Percentiles rank a stretch among this genome's conserved stretches.
phyloP scores from a whole-genome alignment of 352 stramenopile species.

The Paralagenidium karlingii region DNA sequence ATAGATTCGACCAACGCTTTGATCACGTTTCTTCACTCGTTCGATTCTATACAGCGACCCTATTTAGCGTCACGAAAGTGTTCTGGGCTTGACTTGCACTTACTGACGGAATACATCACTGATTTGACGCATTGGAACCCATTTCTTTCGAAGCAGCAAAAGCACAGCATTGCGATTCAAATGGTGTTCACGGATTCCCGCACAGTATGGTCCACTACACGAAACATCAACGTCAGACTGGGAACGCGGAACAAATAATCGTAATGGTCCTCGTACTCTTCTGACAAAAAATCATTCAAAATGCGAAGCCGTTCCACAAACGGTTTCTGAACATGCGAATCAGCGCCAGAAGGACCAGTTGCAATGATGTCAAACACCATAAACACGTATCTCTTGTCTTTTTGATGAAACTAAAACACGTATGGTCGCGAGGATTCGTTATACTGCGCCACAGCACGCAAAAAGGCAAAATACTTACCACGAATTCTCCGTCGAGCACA shows the following conservation, averaged over 20 bases:
- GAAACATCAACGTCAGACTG: background rate
- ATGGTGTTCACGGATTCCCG: constrained; percentile 42
- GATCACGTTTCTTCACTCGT: constrained; percentile 60
- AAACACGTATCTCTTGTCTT: constrained; percentile 76
- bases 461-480: constrained; percentile 26
- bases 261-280: constrained; percentile 61
- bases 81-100: no score
- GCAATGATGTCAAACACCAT: constrained; percentile 87
- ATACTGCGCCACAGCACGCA: background rate
- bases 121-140: constrained; percentile 70
- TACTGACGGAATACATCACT: constrained; percentile 69
- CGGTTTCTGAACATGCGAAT: constrained; percentile 72
- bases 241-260: background rate
- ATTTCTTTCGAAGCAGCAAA: constrained; percentile 72
- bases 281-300: constrained; percentile 73
- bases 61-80: background rate
- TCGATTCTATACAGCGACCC: constrained; percentile 28
- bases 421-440: no score
- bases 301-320: constrained; percentile 69
- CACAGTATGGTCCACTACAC: constrained; percentile 50
- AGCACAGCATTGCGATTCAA: constrained; percentile 59
- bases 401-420: constrained; percentile 51
- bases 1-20: constrained; percentile 68
- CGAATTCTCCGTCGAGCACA: constrained; percentile 82
- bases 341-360: constrained; percentile 40